Conservation (phyloP, 164 flowering plant species). For the Akebia trifoliata region DNA sequence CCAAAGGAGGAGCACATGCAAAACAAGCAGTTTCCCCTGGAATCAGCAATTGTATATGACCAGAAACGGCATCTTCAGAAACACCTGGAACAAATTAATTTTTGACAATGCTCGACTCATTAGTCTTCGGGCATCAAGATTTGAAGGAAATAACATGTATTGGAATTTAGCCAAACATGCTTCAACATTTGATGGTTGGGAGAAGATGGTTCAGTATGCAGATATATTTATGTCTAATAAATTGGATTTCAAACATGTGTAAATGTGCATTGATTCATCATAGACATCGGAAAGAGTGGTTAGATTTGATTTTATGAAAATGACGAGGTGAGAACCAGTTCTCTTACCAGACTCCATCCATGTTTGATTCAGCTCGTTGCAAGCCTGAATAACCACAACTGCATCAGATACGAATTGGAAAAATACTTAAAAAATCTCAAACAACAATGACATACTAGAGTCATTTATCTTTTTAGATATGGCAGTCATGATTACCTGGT, state of each 20-base stretch:
- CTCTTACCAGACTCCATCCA: conserved; percentile 98
- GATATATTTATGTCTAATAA: neutral
- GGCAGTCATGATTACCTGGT: conserved; percentile 57
- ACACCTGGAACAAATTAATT: conserved; percentile 60
- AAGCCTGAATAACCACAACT: conserved; percentile 62
- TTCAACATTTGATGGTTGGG: conserved; percentile 1
- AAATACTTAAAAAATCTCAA: conserved; percentile 7
- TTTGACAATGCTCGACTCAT: conserved; percentile 3
- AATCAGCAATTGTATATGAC: conserved; percentile 89
- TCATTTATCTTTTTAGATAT: neutral
- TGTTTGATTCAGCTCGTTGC: conserved; percentile 91
- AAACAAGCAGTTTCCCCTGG: conserved; percentile 99
- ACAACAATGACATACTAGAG: neutral
- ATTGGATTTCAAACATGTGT: neutral
- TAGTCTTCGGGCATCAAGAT: neutral
- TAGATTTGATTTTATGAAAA: neutral
- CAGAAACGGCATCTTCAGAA: conserved; percentile 99
- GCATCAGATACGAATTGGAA: conserved; percentile 20
- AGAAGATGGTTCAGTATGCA: neutral
- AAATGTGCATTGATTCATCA: neutral
- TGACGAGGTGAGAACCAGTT: neutral
- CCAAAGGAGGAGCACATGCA: conserved; percentile 99
- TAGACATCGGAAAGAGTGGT: neutral
- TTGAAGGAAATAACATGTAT: neutral
- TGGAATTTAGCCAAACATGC: neutral